Base-by-base conservation (phyloP, 208 protist species). In the Lotmaria passim region DNA sequence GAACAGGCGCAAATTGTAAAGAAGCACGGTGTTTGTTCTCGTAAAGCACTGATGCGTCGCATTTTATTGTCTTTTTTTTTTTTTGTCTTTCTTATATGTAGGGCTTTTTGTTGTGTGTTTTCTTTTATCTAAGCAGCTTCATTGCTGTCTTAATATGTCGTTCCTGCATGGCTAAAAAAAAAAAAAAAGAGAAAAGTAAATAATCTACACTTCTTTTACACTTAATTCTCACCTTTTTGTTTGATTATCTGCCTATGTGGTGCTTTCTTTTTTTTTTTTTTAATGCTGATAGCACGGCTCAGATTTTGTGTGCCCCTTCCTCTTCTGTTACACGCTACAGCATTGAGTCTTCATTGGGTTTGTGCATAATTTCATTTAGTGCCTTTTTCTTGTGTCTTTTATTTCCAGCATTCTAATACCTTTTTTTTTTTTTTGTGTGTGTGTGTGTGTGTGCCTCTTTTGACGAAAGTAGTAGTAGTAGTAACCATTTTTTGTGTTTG, bases 221-320 rank as follows among this genome's bases (percentile, higher is more conserved):
- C n/a, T 21, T 10, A 24, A 5, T 50, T 21, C 11, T 50, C 7
- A 23, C n/a, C n/a, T 50, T 15, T 50, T 50, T 50, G 7, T 50
- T 50, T 50, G 44, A 7, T 41, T 41, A 15, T 41, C 12, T 41
- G 7, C 12, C 10, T 43, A 17, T 43, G 7, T 14, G 14, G 10
- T 43, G 44, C 44, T 48, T n/a, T n/a, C 36, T 41, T 41, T 41
- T 41, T 41, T 41, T 41, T 41, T 7, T 43, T 43, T 43, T 43
- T 14, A 43, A 7, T 43, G 44, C 44, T 48, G 44, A 19, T 43
- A 8, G 8, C 38, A 43, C 38, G 1, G 38, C n/a, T n/a, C 36
- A 41, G 12, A 41, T 41, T 41, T 12, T 41, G 36, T 41, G 36
- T 12, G 14, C 44, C n/a, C 19, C 44, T 50, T 50, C n/a, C 36